A percentile compares a stretch with the other conserved stretches of the same genome.
Evolutionary conservation across 345 rosid species (phyloP).

Genomic region (thale cress (Arabidopsis thaliana)): TAIR10.1 NC_003076.8:7157501-7158000

Average conservation of each 20-base stretch:
- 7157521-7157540: constrained; percentile 40
- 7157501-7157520: constrained; percentile 21
- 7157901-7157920: constrained; percentile 4
- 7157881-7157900: background rate
- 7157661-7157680: constrained; percentile 8
- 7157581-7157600: constrained; percentile 38
- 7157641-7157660: constrained; percentile 6
- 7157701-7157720: too few relatives aligned
- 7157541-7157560: constrained; percentile 28
- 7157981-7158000: constrained; percentile 1
- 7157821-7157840: constrained; percentile 9
- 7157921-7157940: constrained; percentile 2
- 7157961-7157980: background rate
- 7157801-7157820: constrained; percentile 10
- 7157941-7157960: background rate
- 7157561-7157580: constrained; percentile 30
- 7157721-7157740: background rate
- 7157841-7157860: background rate
- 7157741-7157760: background rate
- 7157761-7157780: background rate
- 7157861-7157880: too few relatives aligned
- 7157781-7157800: background rate
- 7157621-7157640: constrained; percentile 26
- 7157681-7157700: too few relatives aligned
- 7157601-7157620: constrained; percentile 21